phyloP scores from a whole-genome alignment of 108 stramenopile species.

The Cyclostephanos tholiformis region DNA sequence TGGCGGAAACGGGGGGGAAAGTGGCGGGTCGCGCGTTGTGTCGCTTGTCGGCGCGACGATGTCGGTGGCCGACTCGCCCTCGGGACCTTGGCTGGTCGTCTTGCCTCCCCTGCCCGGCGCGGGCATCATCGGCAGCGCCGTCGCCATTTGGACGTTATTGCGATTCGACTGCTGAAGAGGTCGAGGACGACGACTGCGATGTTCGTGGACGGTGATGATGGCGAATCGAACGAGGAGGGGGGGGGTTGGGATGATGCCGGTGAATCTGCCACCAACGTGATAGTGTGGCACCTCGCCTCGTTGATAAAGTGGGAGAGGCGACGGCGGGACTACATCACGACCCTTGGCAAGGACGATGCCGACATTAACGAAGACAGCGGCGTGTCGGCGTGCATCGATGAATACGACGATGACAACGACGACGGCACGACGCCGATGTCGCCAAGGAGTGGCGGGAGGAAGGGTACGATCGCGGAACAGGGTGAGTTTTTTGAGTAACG shows the following conservation, averaged over 20 bases:
- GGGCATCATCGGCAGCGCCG: neutral
- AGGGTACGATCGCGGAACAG: conserved; percentile 30
- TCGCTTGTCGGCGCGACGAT: no score
- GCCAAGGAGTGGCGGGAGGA: conserved; percentile 22
- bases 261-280: conserved; percentile 45
- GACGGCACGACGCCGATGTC: conserved; percentile 21
- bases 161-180: conserved; percentile 27
- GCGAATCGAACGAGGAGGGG: conserved; percentile 21
- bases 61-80: no score
- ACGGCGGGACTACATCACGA: conserved; percentile 39
- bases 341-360: conserved; percentile 30
- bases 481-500: neutral
- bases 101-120: no score
- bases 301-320: conserved; percentile 78
- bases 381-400: conserved; percentile 28
- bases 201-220: neutral
- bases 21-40: no score
- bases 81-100: no score
- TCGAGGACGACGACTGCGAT: neutral
- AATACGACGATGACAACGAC: conserved; percentile 49
- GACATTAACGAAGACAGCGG: conserved; percentile 10
- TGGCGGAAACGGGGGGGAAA: no score
- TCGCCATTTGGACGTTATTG: conserved; percentile 11
- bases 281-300: conserved; percentile 58
- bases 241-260: conserved; percentile 43